Base-by-base conservation (phyloP, 208 protist species). In the Herpetomonas tarakana region DNA sequence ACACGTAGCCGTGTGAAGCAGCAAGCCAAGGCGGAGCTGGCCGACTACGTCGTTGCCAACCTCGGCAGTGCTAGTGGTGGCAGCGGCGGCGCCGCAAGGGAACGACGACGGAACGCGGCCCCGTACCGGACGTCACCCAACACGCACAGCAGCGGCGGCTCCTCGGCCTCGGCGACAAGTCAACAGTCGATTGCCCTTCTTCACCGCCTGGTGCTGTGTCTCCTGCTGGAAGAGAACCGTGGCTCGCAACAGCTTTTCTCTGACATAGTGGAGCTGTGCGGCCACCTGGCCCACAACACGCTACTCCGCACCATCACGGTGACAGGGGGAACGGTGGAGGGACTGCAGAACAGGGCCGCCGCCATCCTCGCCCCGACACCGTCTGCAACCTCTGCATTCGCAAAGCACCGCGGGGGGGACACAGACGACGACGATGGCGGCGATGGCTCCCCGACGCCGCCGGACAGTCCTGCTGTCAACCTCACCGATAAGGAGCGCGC, bases 151-250 rank as follows among this genome's bases (percentile, higher is more conserved):
- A 28, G 16, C 56, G 21, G 28, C 44, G 41, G 39, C 29, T 44
- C 47, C 3, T 29, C 47, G 28, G 49, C 58, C 47, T 16, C 58
- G 11, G 35, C 38, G 27, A 71, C 52, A n/a, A 52, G 44, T 7
- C 69, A 81, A 52, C 57, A 65, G 11, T 62, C 62, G 6, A 63
- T 79, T 22, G 21, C 41, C 41, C 35, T 72, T 21, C 61, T 87
- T 14, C 75, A 69, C 24, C 67, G 70, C 16, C 64, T 83, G n/a
- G 60, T 87, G 14, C 63, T 87, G 18, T 78, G 71, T 47, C 69
- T 87, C 16, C 57, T 74, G 26, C 55, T 75, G 47, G 80, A 87
- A 39, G 69, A 79, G 51, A 71, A 76, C 57, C 76, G 76, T 18
- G 65, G 58, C 18, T 75, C 68, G 39, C 50, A 59, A 30, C 68